Evolutionary conservation across 352 stramenopile species (phyloP), one percentile per base, ranked within the genome.

Genomic region (Pythium myriotylum): DNA sequence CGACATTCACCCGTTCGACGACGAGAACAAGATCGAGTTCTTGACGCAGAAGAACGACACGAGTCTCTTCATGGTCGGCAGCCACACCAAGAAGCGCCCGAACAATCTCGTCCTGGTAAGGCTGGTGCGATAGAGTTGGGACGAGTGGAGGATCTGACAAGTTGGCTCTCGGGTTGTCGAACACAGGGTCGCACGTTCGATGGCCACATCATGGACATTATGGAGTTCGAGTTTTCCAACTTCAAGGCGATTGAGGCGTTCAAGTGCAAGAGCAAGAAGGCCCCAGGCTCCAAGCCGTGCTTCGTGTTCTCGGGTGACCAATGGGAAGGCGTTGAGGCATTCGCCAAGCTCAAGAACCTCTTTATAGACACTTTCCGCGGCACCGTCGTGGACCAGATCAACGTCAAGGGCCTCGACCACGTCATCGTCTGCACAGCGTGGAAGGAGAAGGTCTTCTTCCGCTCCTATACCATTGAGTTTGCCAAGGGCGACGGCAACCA

Each of bases 21-120:
- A 98, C 66, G 84, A 95, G 62, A 97, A 89, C 62, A 88, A 86
- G 60, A 72, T 98, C 22, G 93, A 98, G 73, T 98, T 98, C 63
- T 68, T 98, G n/a, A 89, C 84, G 59, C 72, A 94, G 61, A 99
- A 99, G 84, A 99, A 99, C 76, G 97, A 99, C 76, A 97, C 91
- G 62, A 90, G 92, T 22, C 73, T 99, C 3, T 99, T 99, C 77
- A 84, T 93, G 41, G 74, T 99, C 52, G 97, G 91, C 23, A 97
- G 84, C 74, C 92, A 97, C 85, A 99, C 97, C 60, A 99, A 99
- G 80, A 99, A 99, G 76, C 86, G 97, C 67, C 94, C 97, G 17
- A 98, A 99, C 79, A 99, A 99, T 72, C 72, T 99, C 26, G 85
- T 99, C 19, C 70, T 99, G 40, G 77, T 86, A 59, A 17, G 56